Base-by-base conservation (phyloP, 164 flowering plant genomes). In the Liquidambar formosana region DNA sequence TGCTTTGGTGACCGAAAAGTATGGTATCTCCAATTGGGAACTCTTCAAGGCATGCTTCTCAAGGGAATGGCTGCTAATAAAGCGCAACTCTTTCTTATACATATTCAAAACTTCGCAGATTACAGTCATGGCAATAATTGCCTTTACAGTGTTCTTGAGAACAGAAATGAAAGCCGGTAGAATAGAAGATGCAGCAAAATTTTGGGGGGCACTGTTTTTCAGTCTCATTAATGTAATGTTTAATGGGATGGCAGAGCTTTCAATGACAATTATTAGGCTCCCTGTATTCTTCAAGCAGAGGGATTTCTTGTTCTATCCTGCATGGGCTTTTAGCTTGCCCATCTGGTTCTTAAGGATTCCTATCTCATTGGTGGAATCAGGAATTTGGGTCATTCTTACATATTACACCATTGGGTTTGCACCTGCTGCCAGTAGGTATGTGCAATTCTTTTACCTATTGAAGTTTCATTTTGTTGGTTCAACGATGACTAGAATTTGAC, bases 251-350 rank as follows among this genome's bases (percentile, higher is more conserved):
- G 86, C 88, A 15, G 92, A 88, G 82, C 78, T 85, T n/a, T 77
- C 83, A 18, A 75, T 83, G 85, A 88, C 87, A 14, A 73, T 85
- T 56, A 26, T 70, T 49, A 82, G 81, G 75, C 85, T 88, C 51
- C 89, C 92, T 3, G 89, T 88, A 19, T 85, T 88, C 73, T 88
- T 75, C 58, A 88, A 83, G 67, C 92, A 88, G 57, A 75, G 92
- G 66, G 92, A 88, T 73, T 64, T 78, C 61, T 43, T 80, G 63
- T 88, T 84, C 65, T 88, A 66, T 74, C 92, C 92, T 25, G 79
- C 89, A 45, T 88, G 92, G 92, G 87, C 88, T 28, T 88, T 77
- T 79, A 82, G 74, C 15, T 69, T 88, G 28, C 92, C 92, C 4
- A 86, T 88, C 64, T 84, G 87, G 80, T 28, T 88, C 64, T 83